Conservation (phyloP, 305 asterid species). For the Withania somnifera region DNA sequence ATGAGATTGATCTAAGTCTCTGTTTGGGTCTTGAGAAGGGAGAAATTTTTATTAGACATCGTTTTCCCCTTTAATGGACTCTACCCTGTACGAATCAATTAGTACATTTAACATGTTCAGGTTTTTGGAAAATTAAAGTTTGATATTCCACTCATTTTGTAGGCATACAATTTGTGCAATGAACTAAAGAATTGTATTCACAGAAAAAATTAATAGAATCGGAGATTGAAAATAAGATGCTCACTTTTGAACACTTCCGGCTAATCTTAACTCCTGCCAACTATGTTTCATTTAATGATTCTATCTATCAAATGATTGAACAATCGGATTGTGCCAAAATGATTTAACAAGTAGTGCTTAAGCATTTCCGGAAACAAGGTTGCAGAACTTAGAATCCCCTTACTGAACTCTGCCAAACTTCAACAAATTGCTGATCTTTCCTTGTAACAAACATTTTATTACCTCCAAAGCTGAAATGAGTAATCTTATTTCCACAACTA, state of each 20-base stretch:
- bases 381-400: slow-evolving; percentile 19
- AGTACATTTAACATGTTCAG: too few species aligned
- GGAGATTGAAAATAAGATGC: not conserved
- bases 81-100: not conserved
- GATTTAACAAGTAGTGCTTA: too few species aligned
- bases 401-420: slow-evolving; percentile 69
- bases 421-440: slow-evolving; percentile 62
- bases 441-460: slow-evolving; percentile 73
- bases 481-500: slow-evolving; percentile 44
- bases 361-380: not conserved
- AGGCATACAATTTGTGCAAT: not conserved
- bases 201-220: not conserved
- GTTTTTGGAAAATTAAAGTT: not conserved
- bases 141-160: not conserved
- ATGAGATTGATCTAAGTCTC: too few species aligned
- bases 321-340: too few species aligned
- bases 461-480: slow-evolving; percentile 65
- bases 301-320: not conserved
- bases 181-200: slow-evolving; percentile 3
- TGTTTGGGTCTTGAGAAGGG: not conserved
- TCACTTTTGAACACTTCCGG: not conserved
- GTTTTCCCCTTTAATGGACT: not conserved
- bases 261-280: too few species aligned
- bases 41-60: not conserved
- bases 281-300: too few species aligned